Evolutionary conservation across 148 eudicot genomes (phyloP), one percentile per base, ranked within the genome.

Genomic region (Camellia japonica): DNA sequence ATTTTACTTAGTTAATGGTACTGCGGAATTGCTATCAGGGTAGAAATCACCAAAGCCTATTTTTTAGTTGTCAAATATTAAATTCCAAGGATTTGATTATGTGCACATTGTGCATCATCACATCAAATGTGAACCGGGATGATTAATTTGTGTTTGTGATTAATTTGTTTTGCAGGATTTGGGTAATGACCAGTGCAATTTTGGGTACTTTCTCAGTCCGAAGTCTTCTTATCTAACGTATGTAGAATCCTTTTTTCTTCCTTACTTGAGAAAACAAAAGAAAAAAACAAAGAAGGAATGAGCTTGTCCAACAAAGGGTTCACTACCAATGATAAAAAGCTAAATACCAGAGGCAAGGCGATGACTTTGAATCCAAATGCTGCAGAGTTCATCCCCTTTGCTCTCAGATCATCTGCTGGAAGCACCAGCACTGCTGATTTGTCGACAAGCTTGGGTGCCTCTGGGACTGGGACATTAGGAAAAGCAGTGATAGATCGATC

Each of bases 351-450:
- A 16, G 75, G 60, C 19, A 90, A 90, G 81, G 87, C 82, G 85
- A 85, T 90, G 16, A 38, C 83, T 78, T 86, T 96, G 79, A 96
- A 96, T 79, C 99, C 99, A 10, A 85, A 96, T 90, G 99, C 99
- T 54, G 91, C 92, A 44, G 99, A 91, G 84, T 96, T 96, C 78
- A 85, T 96, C 70, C 99, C 99, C n/a, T 93, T 80, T 72, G 83
- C 97, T 85, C 95, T 91, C 71, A 83, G 97, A 79, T 56, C 89
- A 18, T 55, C 93, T 14, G 60, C 90, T 46, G 89, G 80, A 30
- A 80, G 75, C 82, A 75, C 75, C 54, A 80, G 79, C 71, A 76
- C 56, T 55, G 71, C 79, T 38, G 89, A 90, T 76, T 65, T 72
- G 11, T 61, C 81, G 12, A 73, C 91, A 20, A 87, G 84, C 23